Percentiles rank a stretch among this genome's conserved stretches.
Evolutionary conservation across 495 filamentous ascomycete species (phyloP).

Genomic region (Astrothelium macrocarpum): DNA sequence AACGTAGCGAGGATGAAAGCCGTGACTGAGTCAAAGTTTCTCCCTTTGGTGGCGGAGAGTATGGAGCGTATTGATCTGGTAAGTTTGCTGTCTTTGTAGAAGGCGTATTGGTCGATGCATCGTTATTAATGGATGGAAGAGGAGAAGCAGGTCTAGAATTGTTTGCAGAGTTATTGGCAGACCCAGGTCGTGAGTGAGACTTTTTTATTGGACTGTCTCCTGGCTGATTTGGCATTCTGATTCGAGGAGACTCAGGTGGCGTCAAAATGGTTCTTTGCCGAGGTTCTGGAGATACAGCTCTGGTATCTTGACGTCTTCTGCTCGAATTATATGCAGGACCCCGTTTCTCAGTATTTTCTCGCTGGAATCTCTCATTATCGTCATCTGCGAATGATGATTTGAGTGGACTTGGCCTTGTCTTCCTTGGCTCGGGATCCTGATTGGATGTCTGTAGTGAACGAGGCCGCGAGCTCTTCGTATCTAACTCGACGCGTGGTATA

Average conservation of each 20-base stretch:
- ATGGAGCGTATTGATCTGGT: background rate
- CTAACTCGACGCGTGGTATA: background rate
- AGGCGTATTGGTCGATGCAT: background rate
- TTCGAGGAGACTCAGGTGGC: background rate
- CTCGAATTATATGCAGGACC: background rate
- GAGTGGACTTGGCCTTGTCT: background rate
- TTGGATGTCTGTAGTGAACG: background rate
- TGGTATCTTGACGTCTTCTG: background rate
- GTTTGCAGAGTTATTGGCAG: background rate
- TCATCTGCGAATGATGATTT: background rate
- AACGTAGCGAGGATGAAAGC: constrained; percentile 11
- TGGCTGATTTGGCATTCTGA: background rate
- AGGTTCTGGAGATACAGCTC: background rate
- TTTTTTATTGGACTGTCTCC: background rate
- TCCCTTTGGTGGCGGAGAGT: background rate
- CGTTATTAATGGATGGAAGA: background rate
- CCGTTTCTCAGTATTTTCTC: background rate
- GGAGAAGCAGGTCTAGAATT: background rate
- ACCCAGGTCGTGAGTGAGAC: constrained; percentile 10
- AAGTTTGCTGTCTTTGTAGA: background rate
- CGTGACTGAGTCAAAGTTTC: constrained; percentile 16
- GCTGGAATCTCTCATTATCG: background rate
- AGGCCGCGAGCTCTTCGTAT: background rate
- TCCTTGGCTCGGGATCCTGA: background rate
- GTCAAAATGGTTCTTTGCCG: background rate